Base-by-base conservation (phyloP, 2,329 filamentous ascomycete species). In the Ophiosphaerella korrae region DNA sequence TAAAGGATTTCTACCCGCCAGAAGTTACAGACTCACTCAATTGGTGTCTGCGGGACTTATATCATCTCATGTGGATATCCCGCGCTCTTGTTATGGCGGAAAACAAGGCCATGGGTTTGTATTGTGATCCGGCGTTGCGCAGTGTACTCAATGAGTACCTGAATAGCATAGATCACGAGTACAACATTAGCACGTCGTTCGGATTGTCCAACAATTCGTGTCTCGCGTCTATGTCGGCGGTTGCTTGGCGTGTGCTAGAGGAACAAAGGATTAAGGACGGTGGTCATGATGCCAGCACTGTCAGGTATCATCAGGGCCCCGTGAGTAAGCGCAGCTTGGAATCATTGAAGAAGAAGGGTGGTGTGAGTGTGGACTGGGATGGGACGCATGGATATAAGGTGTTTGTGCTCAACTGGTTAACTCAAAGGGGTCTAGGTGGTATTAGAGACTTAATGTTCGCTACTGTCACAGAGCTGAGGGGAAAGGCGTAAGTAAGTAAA, bases 31-130 rank as follows among this genome's bases (percentile, higher is more conserved):
- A 85, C 57, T 76, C 82, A 21, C 92, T 94, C 76, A 96, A 96
- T 69, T 88, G 88, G 18, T 92, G 88, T 68, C 81, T 95, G 29
- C 92, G 94, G 85, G 91, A 96, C 67, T 82, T 92, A 29, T 92
- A 90, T 77, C 95, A 95, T 68, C 85, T 89, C 43, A 72, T 94
- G 40, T 95, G 90, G 90, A 84, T 90, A 7, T 83, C 84, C 18
- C 84, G 87, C 11, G 90, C 88, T 1, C 87, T 95, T 52, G 84
- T 84, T 50, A 76, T 76, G 11, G 77, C 52, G 1, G 89, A 93
- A 57, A 75, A 81, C n/a, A 84, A 85, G 61, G 78, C 82, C 3
- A 63, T 80, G 13, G 84, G 82, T 3, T 82, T 84, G 58, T 70
- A 82, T 7, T 74, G 84, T 43, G 73, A 78, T 1, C 52, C 62